phyloP scores from a whole-genome alignment of 148 eudicot species.

The Drosera capensis region DNA sequence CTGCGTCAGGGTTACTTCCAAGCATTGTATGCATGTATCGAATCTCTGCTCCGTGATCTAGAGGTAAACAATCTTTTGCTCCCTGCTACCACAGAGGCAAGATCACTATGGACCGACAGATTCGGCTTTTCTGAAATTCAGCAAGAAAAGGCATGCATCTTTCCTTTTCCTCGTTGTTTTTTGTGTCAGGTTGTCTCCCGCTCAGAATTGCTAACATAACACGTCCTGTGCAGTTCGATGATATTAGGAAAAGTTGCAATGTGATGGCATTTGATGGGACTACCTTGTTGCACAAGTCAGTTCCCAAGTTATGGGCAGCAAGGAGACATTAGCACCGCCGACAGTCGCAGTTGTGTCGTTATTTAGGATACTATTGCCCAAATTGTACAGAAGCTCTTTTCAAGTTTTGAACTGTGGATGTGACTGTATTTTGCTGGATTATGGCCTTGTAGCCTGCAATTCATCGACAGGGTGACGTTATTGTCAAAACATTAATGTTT shows the following conservation, averaged over 20 bases:
- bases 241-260: slow-evolving; percentile 18
- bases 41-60: slow-evolving; percentile 32
- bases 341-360: too few relatives aligned
- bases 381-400: too few relatives aligned
- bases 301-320: slow-evolving; percentile 6
- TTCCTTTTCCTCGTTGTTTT: not conserved
- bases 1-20: slow-evolving; percentile 64
- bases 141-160: slow-evolving; percentile 29
- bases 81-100: slow-evolving; percentile 84
- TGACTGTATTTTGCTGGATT: too few relatives aligned
- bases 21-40: slow-evolving; percentile 49
- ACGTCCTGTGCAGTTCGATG: slow-evolving; percentile 40
- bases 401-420: too few relatives aligned
- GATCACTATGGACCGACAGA: slow-evolving; percentile 53
- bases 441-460: too few relatives aligned
- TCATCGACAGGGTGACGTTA: too few relatives aligned
- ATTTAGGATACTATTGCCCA: too few relatives aligned
- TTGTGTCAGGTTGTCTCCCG: not conserved
- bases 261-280: slow-evolving; percentile 74
- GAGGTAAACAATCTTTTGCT: slow-evolving; percentile 48
- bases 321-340: too few relatives aligned
- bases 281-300: slow-evolving; percentile 40
- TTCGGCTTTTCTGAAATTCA: slow-evolving; percentile 49
- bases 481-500: too few relatives aligned
- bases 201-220: not conserved